Conservation (phyloP, 306 rosid species). For the Cyclanthera cordifolia region DNA sequence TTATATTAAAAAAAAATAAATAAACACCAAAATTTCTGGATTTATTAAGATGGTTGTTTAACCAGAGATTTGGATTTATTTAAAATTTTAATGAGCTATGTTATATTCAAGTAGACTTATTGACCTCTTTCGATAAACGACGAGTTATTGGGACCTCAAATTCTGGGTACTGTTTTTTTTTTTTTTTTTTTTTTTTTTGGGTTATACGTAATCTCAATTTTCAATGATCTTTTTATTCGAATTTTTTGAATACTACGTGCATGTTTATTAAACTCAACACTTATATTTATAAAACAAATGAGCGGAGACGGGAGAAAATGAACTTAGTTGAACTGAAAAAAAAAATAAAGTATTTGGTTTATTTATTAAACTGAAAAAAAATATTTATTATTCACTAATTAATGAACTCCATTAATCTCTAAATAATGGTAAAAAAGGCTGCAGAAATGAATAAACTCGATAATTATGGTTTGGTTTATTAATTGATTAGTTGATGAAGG, state of each 20-base stretch:
- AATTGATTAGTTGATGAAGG: neutral
- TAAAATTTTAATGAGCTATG: neutral
- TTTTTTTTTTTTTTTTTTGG: neutral
- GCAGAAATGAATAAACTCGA: neutral
- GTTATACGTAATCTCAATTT: neutral
- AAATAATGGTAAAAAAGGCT: neutral
- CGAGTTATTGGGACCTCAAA: slow-evolving; percentile 6
- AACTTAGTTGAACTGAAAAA: too few species aligned
- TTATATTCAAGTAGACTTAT: slow-evolving; percentile 2
- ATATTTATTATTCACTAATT: neutral
- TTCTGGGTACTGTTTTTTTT: neutral
- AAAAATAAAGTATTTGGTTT: too few species aligned
- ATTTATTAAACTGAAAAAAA: too few species aligned
- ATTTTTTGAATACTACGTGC: too few species aligned
- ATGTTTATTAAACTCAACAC: too few species aligned
- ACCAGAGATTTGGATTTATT: slow-evolving; percentile 8
- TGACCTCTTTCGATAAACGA: slow-evolving; percentile 11
- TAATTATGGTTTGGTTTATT: neutral
- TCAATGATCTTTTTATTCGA: too few species aligned
- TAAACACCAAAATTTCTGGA: neutral
- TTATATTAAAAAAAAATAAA: too few species aligned
- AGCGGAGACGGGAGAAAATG: too few species aligned
- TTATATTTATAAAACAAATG: too few species aligned
- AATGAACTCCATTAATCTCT: neutral
- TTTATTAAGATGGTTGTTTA: slow-evolving; percentile 7